Conservation (phyloP, 2,329 filamentous ascomycete genomes). For the Alternaria novae-zelandiae region DNA sequence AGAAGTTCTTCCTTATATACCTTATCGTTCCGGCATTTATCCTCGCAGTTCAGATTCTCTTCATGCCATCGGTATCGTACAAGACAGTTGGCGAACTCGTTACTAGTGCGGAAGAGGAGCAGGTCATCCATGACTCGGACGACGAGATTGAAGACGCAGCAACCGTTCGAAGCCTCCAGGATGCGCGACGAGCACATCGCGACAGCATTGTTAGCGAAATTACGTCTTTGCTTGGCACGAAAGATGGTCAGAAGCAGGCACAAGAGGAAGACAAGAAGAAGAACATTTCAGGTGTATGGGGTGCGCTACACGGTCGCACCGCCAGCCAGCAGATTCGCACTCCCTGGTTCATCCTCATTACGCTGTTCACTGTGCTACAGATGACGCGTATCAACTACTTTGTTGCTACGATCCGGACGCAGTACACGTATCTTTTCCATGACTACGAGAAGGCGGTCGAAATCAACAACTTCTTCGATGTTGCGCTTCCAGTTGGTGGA, state of each 20-base stretch:
- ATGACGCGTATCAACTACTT: conserved; percentile 90
- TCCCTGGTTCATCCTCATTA: conserved; percentile 85
- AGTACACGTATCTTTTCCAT: conserved; percentile 78
- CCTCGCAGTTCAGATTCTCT: conserved; percentile 52
- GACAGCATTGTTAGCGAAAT: conserved; percentile 73
- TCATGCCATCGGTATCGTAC: conserved; percentile 58
- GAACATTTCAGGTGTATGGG: conserved; percentile 80
- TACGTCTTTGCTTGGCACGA: conserved; percentile 73
- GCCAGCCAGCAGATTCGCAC: conserved; percentile 76
- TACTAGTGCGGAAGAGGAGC: conserved; percentile 66
- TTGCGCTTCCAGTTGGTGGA: conserved; percentile 83
- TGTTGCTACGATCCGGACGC: conserved; percentile 82
- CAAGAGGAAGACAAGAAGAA: conserved; percentile 72
- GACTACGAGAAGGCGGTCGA: conserved; percentile 66
- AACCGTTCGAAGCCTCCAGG: conserved; percentile 56
- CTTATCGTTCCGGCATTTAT: conserved; percentile 56
- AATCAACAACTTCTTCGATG: conserved; percentile 85
- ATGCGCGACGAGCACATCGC: conserved; percentile 65
- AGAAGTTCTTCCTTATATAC: conserved; percentile 59
- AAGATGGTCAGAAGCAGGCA: conserved; percentile 67
- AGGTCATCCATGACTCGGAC: conserved; percentile 61
- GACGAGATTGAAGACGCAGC: conserved; percentile 58
- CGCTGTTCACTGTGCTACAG: conserved; percentile 72
- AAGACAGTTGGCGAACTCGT: conserved; percentile 77
- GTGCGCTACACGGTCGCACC: conserved; percentile 76